A percentile compares a stretch with the other conserved stretches of the same genome.
These are phyloP conservation scores for Phytophthora tubulina DNA, from an alignment of 352 stramenopile species.

Conservation along the genomic window DNA sequence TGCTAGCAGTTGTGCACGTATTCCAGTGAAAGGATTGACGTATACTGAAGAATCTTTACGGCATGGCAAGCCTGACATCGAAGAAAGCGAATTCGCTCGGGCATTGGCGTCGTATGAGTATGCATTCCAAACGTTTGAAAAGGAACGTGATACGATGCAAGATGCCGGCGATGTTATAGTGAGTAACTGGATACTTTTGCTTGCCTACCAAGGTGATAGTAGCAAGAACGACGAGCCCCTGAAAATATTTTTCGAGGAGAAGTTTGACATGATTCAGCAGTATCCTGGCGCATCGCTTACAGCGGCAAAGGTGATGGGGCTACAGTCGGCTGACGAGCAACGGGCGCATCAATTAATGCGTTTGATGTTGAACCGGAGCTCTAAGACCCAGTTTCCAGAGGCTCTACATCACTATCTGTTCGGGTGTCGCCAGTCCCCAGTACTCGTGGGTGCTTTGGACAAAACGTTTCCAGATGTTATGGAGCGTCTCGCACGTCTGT, in stretches of 20 bases:
- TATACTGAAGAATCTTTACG: slow-evolving; percentile 41
- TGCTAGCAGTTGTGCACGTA: slow-evolving; percentile 29
- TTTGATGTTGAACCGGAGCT: slow-evolving; percentile 39
- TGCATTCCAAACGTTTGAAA: slow-evolving; percentile 34
- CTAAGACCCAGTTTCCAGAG: slow-evolving; percentile 30
- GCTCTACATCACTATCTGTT: slow-evolving; percentile 53
- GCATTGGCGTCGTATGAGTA: slow-evolving; percentile 38
- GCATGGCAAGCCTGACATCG: neutral
- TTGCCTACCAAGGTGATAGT: slow-evolving; percentile 26
- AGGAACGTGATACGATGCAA: slow-evolving; percentile 1
- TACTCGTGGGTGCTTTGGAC: slow-evolving; percentile 41
- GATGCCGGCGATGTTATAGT: slow-evolving; percentile 40
- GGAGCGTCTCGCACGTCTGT: slow-evolving; percentile 34
- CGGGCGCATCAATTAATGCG: slow-evolving; percentile 41
- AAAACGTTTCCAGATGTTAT: slow-evolving; percentile 45
- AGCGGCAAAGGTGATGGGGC: slow-evolving; percentile 38
- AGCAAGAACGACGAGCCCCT: slow-evolving; percentile 25
- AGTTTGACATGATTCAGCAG: slow-evolving; percentile 31
- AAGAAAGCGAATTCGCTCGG: slow-evolving; percentile 14
- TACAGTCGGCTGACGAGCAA: slow-evolving; percentile 8
- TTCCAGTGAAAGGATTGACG: slow-evolving; percentile 39
- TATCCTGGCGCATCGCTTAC: slow-evolving; percentile 39
- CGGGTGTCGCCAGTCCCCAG: slow-evolving; percentile 32
- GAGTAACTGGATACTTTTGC: slow-evolving; percentile 55
- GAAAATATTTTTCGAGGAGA: slow-evolving; percentile 38